Base-by-base conservation (phyloP, 495 filamentous ascomycete species). In the Neurospora tetrasperma region DNA sequence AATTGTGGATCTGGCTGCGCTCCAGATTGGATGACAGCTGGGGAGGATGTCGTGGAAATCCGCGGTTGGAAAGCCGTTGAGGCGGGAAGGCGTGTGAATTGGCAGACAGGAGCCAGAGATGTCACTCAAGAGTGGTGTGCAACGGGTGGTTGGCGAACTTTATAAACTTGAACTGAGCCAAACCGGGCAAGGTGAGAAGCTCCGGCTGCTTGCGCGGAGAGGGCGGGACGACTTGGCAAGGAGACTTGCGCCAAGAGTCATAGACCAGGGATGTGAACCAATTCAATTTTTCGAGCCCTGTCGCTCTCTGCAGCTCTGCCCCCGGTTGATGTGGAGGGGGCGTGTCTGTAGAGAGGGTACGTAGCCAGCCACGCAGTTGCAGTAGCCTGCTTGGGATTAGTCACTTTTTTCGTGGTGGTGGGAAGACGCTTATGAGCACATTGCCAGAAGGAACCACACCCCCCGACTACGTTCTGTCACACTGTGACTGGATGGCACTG, bases 1-100 rank as follows among this genome's bases (percentile, higher is more conserved):
- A 12, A 18, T 48, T 59, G 79, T 77, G 79, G 79, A 82, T 76
- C 70, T 76, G 70, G 74, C 72, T 62, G 41, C 18, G 77, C 74
- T 78, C 80, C 79, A 79, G 78, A 70, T 54, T 78, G 75, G 69
- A 23, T 72, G 75, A 76, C 74, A 43, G 71, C 40, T 76, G 74
- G 71, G 71, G 72, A 73, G 73, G 71, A 71, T 73, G 75, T 76
- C 71, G 72, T 72, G 74, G 71, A 75, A 69, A 71, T 75, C 72
- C 71, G 74, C 72, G 72, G 69, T 76, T 23, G 39, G 38, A n/a
- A 40, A 38, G 68, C 69, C 40, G 69, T 38, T 27, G 40, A 44
- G 69, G 43, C 31, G 35, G 39, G 20, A 16, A 23, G 41, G 43
- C 72, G 62, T 73, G 11, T 69, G 69, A 72, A 72, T 71, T 77